Percentiles rank a stretch among this genome's conserved stretches.
phyloP scores from a whole-genome alignment of 306 rosid species.

The Quercus mongolica region DNA sequence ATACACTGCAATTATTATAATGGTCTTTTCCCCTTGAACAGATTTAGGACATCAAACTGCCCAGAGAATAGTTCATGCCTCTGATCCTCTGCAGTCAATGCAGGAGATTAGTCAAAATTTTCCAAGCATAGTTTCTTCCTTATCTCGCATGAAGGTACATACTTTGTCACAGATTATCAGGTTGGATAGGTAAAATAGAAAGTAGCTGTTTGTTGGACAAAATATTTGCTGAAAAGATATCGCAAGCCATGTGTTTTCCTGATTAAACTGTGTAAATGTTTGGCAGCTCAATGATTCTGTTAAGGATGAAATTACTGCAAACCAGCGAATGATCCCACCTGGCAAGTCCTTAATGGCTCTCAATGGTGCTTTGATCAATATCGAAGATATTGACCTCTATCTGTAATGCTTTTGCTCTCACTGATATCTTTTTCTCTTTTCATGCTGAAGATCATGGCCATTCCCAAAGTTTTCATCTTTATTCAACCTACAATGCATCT shows the following conservation, averaged over 20 bases:
- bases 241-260: conserved; percentile 6
- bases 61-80: conserved; percentile 94
- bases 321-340: conserved; percentile 98
- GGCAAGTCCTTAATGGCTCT: conserved; percentile 99
- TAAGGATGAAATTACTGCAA: conserved; percentile 84
- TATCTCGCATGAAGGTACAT: conserved; percentile 95
- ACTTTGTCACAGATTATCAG: conserved; percentile 10
- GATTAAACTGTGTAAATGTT: conserved; percentile 19
- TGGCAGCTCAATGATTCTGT: conserved; percentile 87
- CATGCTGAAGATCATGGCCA: conserved; percentile 3
- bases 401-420: conserved; percentile 65
- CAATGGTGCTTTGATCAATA: conserved; percentile 95
- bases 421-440: conserved; percentile 32
- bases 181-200: neutral
- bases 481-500: conserved; percentile 12
- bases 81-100: conserved; percentile 98
- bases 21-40: conserved; percentile 33
- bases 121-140: conserved; percentile 90
- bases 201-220: neutral
- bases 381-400: conserved; percentile 92
- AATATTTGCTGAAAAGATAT: neutral
- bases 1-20: conserved; percentile 13
- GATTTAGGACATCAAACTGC: conserved; percentile 98
- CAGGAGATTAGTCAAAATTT: conserved; percentile 97
- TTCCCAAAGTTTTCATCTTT: conserved; percentile 1